These are phyloP conservation scores for Petrea volubilis DNA, from an alignment of 257 asterid genomes.

Conservation along the genomic window DNA sequence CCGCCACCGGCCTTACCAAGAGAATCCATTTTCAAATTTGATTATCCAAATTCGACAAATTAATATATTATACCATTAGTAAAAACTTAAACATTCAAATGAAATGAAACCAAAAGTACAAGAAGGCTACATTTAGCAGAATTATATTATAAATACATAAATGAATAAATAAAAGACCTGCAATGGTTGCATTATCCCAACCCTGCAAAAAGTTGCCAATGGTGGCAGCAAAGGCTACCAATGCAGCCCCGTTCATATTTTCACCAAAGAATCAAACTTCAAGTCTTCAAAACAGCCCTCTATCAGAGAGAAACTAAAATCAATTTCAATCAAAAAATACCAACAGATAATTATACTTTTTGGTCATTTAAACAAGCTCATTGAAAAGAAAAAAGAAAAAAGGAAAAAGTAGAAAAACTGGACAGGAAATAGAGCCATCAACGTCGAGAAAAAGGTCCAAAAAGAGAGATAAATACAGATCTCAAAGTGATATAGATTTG, in stretches of 20 bases:
- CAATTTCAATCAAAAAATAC: conserved; percentile 13
- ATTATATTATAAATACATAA: no score
- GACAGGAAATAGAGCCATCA: conserved; percentile 21
- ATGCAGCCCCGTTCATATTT: conserved; percentile 73
- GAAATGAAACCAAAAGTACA: not conserved
- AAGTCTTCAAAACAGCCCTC: conserved; percentile 29
- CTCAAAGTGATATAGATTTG: not conserved
- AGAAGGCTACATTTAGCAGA: not conserved
- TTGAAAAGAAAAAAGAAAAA: not conserved
- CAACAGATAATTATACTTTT: conserved; percentile 20
- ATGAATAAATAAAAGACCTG: conserved; percentile 42
- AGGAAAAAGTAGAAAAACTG: not conserved
- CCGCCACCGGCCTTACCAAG: not conserved
- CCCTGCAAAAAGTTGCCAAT: conserved; percentile 85
- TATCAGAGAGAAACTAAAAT: conserved; percentile 7
- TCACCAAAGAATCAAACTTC: conserved; percentile 16
- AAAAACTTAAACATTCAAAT: not conserved
- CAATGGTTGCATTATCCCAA: conserved; percentile 90
- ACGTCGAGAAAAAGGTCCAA: conserved; percentile 21
- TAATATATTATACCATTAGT: not conserved
- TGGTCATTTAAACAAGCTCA: not conserved
- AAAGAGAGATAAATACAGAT: conserved; percentile 1
- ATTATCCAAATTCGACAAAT: not conserved
- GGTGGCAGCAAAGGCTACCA: conserved; percentile 76
- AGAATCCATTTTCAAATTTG: not conserved